Conservation (phyloP, 176 grass and related monocot genomes). For the Saccharum officinarum region DNA sequence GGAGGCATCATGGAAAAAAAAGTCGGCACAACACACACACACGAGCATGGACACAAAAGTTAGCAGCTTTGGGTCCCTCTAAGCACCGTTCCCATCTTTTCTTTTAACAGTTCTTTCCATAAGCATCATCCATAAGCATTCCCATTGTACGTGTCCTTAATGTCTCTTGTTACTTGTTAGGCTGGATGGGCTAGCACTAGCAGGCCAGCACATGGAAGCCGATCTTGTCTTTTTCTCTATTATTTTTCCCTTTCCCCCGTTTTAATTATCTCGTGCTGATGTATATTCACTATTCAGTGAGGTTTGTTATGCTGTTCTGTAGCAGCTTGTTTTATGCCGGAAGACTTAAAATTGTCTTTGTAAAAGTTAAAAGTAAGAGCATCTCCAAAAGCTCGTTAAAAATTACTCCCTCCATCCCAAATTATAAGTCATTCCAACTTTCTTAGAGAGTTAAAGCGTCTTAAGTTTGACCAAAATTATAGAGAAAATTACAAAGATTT, state of each 20-base stretch:
- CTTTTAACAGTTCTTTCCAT: background rate
- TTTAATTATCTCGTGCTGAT: background rate
- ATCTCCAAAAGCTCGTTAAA: background rate
- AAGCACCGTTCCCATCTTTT: background rate
- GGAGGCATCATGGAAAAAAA: background rate
- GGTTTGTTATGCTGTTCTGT: background rate
- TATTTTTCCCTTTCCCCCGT: background rate
- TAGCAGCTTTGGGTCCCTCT: background rate
- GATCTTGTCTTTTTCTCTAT: background rate
- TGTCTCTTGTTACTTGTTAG: background rate
- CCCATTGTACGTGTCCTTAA: background rate
- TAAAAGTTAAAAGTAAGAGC: background rate
- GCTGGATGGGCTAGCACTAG: background rate
- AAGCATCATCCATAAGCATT: background rate
- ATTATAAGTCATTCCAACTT: too few species aligned
- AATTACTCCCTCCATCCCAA: background rate
- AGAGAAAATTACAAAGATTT: too few species aligned
- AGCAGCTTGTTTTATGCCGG: background rate
- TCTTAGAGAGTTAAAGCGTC: too few species aligned
- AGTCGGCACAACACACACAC: background rate
- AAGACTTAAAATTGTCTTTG: background rate
- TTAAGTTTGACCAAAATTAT: too few species aligned
- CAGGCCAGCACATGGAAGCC: background rate
- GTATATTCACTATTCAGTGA: background rate
- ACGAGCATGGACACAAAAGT: background rate